Evolutionary conservation across 179 eudicot species (phyloP).

Genomic region (Beta macrorhiza): DNA sequence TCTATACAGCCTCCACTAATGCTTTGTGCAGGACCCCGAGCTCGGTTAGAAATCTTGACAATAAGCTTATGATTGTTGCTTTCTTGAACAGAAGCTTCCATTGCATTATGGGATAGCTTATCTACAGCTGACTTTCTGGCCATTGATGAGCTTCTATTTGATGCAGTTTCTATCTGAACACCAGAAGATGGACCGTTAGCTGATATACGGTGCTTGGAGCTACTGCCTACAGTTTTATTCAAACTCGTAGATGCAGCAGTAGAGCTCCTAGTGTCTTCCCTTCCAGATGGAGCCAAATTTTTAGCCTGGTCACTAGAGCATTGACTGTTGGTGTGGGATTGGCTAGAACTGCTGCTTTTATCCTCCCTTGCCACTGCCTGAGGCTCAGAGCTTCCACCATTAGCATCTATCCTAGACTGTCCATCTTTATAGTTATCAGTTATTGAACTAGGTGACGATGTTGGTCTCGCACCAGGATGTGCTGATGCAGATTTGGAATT

Average conservation of each 20-base stretch:
- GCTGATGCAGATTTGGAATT: constrained; percentile 24
- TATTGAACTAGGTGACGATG: constrained; percentile 27
- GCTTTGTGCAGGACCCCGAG: constrained; percentile 65
- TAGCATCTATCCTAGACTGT: constrained; percentile 22
- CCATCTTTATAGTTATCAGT: constrained; percentile 30
- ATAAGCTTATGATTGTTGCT: constrained; percentile 50
- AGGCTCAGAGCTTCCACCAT: constrained; percentile 32
- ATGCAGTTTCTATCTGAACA: constrained; percentile 42
- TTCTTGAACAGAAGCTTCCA: constrained; percentile 39
- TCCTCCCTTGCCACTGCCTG: constrained; percentile 33
- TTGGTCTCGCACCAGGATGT: constrained; percentile 16
- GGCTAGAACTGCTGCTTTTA: constrained; percentile 43
- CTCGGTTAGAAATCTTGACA: constrained; percentile 76
- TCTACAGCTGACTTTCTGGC: constrained; percentile 41
- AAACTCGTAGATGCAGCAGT: constrained; percentile 51
- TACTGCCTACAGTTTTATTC: constrained; percentile 45
- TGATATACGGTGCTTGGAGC: constrained; percentile 49
- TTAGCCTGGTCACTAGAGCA: constrained; percentile 42
- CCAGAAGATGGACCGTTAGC: constrained; percentile 42
- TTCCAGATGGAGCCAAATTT: constrained; percentile 28
- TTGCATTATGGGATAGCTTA: constrained; percentile 42
- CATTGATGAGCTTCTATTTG: constrained; percentile 36
- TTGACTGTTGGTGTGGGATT: constrained; percentile 38
- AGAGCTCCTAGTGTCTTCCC: constrained; percentile 42
- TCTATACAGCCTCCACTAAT: constrained; percentile 44